Conservation (phyloP, 139 green algal genomes). For the Chlorella ohadii region DNA sequence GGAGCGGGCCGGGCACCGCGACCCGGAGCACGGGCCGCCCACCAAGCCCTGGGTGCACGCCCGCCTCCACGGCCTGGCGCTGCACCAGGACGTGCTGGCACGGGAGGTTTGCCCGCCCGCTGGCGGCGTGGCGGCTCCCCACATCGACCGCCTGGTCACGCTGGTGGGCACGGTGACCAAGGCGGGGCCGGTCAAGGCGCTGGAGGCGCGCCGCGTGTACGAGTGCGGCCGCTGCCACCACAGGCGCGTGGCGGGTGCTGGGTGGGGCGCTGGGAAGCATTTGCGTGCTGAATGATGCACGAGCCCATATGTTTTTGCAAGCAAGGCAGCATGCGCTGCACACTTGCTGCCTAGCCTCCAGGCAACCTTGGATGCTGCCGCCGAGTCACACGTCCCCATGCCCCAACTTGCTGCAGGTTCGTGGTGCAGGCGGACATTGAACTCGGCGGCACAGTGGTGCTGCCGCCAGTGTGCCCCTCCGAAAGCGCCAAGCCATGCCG, state of each 20-base stretch:
- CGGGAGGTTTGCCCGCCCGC: constrained; percentile 45
- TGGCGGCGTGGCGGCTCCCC: constrained; percentile 51
- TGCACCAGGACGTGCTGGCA: constrained; percentile 39
- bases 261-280: neutral
- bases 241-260: neutral
- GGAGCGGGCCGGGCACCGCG: neutral
- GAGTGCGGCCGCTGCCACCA: constrained; percentile 75
- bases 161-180: constrained; percentile 82
- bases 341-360: neutral
- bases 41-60: constrained; percentile 63
- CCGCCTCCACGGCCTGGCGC: constrained; percentile 57
- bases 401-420: constrained; percentile 45
- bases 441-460: constrained; percentile 34
- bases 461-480: constrained; percentile 56
- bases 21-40: neutral
- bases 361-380: neutral
- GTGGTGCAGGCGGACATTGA: constrained; percentile 45
- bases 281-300: too few species aligned
- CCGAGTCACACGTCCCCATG: too few species aligned
- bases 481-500: constrained; percentile 51
- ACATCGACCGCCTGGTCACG: constrained; percentile 73
- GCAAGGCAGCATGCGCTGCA: too few species aligned
- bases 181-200: constrained; percentile 73
- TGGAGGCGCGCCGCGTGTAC: constrained; percentile 74
- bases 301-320: too few species aligned